Base-by-base conservation (phyloP, 768 basidiomycete species). In the Strobilomyces echinocephalus region DNA sequence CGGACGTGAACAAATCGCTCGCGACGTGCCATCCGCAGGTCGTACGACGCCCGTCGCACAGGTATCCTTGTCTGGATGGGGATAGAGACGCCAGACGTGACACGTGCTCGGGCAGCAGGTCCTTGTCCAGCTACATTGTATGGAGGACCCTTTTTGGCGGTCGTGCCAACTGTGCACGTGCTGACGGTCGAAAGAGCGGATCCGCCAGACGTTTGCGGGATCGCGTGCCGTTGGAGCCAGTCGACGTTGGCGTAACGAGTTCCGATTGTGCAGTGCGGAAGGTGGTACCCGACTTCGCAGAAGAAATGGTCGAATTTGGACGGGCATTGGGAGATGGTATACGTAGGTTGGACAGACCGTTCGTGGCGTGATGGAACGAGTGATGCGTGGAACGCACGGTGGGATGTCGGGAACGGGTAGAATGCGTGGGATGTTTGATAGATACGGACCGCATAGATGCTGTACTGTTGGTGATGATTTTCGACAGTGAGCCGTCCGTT, bases 1-100 rank as follows among this genome's bases (percentile, higher is more conserved):
- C 83, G 67, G 82, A 63, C 60, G 70, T 68, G 72, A 86, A 69
- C 70, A 82, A 60, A 48, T 81, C 80, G 64, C 80, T 81, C 34
- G 75, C 71, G 0, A 81, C 82, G 7, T 24, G 24, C 24, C 24
- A 24, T 24, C 24, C 24, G 24, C 24, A 24, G 24, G 24, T 24
- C 24, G 24, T 24, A 24, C 24, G 24, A 24, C 24, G 24, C 24
- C 24, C 24, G 4, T 24, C 24, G 24, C 24, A 66, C n/a, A n/a
- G n/a, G n/a, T n/a, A n/a, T n/a, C n/a, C n/a, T n/a, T n/a, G n/a
- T n/a, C n/a, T n/a, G n/a, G n/a, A n/a, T n/a, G n/a, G n/a, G n/a
- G 5, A 64, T 43, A 5, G 67, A 68, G 5, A 63, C 65, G 12
- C 67, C 67, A 10, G 67, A 69, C 20, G 64, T 51, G 8, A 69